phyloP scores from a whole-genome alignment of 2,329 filamentous ascomycete genomes.

The Colletotrichum sp. region DNA sequence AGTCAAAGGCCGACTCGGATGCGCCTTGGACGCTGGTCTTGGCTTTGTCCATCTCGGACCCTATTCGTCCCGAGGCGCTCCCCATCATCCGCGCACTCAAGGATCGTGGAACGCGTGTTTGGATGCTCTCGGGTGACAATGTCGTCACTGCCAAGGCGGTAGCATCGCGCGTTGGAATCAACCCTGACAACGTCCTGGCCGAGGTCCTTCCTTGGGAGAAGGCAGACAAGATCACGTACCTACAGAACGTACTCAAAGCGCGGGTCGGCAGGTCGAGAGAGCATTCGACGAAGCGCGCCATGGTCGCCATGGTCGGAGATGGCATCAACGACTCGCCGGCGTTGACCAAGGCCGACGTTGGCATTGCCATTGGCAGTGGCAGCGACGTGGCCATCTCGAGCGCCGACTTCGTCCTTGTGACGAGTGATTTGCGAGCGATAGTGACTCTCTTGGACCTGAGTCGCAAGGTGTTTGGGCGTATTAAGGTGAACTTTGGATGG shows the following conservation, averaged over 20 bases:
- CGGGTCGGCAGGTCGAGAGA: slow-evolving; percentile 22
- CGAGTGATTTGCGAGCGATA: slow-evolving; percentile 71
- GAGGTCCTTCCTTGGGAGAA: slow-evolving; percentile 88
- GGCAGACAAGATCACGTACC: slow-evolving; percentile 70
- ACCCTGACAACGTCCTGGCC: slow-evolving; percentile 76
- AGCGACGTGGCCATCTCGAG: slow-evolving; percentile 84
- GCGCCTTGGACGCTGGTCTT: slow-evolving; percentile 59
- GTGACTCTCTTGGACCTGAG: slow-evolving; percentile 77
- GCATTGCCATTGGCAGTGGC: slow-evolving; percentile 83
- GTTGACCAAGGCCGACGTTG: slow-evolving; percentile 79
- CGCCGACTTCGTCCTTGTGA: slow-evolving; percentile 82
- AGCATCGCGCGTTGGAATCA: slow-evolving; percentile 77
- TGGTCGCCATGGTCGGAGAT: slow-evolving; percentile 85
- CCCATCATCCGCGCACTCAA: slow-evolving; percentile 70
- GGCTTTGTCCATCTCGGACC: slow-evolving; percentile 80
- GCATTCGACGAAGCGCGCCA: slow-evolving; percentile 45
- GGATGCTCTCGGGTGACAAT: slow-evolving; percentile 95
- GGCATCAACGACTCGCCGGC: slow-evolving; percentile 91
- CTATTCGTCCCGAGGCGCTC: slow-evolving; percentile 75
- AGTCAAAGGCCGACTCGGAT: slow-evolving; percentile 22
- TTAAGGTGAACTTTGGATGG: slow-evolving; percentile 88
- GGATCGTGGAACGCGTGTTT: slow-evolving; percentile 73
- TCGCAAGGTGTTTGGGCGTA: slow-evolving; percentile 74
- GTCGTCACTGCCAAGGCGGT: slow-evolving; percentile 83
- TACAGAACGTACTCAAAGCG: slow-evolving; percentile 59